These are phyloP conservation scores for Phytopythium ostracodes DNA, from an alignment of 352 stramenopile genomes.

Conservation along the genomic window DNA sequence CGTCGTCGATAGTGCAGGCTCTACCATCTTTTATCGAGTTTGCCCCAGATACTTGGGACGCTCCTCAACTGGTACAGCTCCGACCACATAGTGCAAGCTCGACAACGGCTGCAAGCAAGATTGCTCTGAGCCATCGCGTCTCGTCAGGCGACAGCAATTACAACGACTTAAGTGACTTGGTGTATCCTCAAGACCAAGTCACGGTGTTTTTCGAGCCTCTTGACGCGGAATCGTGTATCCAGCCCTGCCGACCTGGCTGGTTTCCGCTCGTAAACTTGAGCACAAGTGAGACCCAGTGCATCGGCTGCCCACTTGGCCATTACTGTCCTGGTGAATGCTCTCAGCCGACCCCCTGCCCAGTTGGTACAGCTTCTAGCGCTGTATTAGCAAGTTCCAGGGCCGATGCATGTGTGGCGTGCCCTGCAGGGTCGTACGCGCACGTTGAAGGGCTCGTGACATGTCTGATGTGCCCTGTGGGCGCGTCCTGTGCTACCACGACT, in stretches of 20 bases:
- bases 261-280: constrained; percentile 40
- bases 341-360: constrained; percentile 28
- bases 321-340: constrained; percentile 46
- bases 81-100: neutral
- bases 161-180: constrained; percentile 13
- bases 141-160: constrained; percentile 44
- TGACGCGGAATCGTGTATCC: constrained; percentile 31
- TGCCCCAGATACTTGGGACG: constrained; percentile 29
- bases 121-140: constrained; percentile 22
- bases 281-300: constrained; percentile 26
- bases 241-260: constrained; percentile 48
- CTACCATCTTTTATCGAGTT: constrained; percentile 20
- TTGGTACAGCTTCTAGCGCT: constrained; percentile 34
- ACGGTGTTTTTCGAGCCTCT: constrained; percentile 56
- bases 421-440: constrained; percentile 40
- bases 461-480: constrained; percentile 33
- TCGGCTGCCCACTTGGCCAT: constrained; percentile 41
- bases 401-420: constrained; percentile 30
- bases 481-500: constrained; percentile 19
- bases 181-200: constrained; percentile 40
- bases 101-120: neutral
- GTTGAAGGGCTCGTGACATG: constrained; percentile 27
- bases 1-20: constrained; percentile 9
- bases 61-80: constrained; percentile 29
- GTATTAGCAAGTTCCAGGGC: constrained; percentile 18